A percentile compares a stretch with the other conserved stretches of the same genome.
Conservation (phyloP, 768 basidiomycete genomes). For the Suillus bovinus region DNA sequence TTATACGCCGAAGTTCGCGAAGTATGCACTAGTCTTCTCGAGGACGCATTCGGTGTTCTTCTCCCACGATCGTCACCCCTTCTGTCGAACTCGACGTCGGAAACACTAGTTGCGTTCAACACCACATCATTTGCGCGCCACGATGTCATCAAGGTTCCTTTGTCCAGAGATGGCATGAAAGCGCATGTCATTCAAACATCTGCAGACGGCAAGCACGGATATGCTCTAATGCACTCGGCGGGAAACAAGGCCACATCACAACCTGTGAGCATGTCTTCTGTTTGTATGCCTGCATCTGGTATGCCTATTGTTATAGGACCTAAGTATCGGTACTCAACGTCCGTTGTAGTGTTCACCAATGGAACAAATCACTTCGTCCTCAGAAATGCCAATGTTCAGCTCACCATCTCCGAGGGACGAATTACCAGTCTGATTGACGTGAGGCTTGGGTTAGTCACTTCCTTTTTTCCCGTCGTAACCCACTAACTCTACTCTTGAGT, state of each 20-base stretch:
- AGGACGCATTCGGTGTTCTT: slow-evolving; percentile 72
- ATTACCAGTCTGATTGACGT: slow-evolving; percentile 86
- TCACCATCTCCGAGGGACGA: slow-evolving; percentile 80
- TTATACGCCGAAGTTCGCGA: slow-evolving; percentile 78
- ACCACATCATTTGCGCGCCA: slow-evolving; percentile 78
- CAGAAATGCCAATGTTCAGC: slow-evolving; percentile 65
- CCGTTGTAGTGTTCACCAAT: slow-evolving; percentile 54
- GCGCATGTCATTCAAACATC: slow-evolving; percentile 63
- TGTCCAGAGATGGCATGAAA: slow-evolving; percentile 48
- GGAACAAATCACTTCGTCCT: slow-evolving; percentile 72
- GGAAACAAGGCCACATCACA: slow-evolving; percentile 34
- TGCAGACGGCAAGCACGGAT: slow-evolving; percentile 65
- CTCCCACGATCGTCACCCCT: slow-evolving; percentile 36
- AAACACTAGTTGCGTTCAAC: slow-evolving; percentile 68
- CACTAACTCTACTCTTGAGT: slow-evolving; percentile 35
- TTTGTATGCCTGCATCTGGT: slow-evolving; percentile 68
- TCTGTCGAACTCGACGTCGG: slow-evolving; percentile 10
- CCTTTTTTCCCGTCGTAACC: background rate
- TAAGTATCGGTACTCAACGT: slow-evolving; percentile 2
- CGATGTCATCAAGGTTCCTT: slow-evolving; percentile 73
- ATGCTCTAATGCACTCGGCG: slow-evolving; percentile 64
- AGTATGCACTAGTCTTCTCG: slow-evolving; percentile 65
- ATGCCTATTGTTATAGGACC: slow-evolving; percentile 17
- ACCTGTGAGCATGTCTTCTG: slow-evolving; percentile 44
- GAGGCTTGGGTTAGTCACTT: slow-evolving; percentile 53